Percentiles rank a stretch among this genome's conserved stretches.
Evolutionary conservation across 1,284 basidiomycete genomes (phyloP).

Genomic region (Rhodotorula sp.): DNA sequence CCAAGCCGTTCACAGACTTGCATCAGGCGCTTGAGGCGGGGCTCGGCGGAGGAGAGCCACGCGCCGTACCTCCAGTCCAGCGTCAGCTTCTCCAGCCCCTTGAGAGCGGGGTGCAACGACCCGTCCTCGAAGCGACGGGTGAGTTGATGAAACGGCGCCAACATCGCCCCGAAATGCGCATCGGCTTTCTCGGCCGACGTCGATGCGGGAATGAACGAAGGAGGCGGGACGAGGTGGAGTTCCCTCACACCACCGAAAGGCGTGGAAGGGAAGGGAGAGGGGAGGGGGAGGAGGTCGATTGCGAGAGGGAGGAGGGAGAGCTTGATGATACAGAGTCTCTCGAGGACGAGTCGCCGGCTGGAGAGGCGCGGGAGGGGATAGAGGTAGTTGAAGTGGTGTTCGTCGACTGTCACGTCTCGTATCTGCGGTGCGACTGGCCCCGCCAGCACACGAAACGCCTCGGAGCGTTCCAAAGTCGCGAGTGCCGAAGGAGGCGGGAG

Average conservation of each 20-base stretch:
- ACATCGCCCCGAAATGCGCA: constrained; percentile 18
- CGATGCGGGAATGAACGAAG: constrained; percentile 14
- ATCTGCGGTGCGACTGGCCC: not conserved
- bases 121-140: not conserved
- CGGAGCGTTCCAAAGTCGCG: constrained; percentile 16
- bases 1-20: not conserved
- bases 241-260: not conserved
- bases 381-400: constrained; percentile 20
- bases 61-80: constrained; percentile 24
- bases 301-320: constrained; percentile 7
- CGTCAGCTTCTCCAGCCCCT: not conserved
- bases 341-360: not conserved
- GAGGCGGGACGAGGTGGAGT: constrained; percentile 14
- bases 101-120: constrained; percentile 3
- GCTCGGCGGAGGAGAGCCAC: constrained; percentile 3
- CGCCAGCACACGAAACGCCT: constrained; percentile 16
- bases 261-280: not conserved
- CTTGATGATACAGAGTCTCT: constrained; percentile 10
- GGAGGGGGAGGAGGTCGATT: constrained; percentile 9
- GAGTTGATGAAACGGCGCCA: constrained; percentile 9
- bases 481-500: constrained; percentile 22
- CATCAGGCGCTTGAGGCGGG: not conserved
- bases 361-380: constrained; percentile 15
- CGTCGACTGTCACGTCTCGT: constrained; percentile 4
- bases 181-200: constrained; percentile 20